Evolutionary conservation across 2,329 filamentous ascomycete species (phyloP).

Genomic region (Aspergillus brunneoviolaceus): DNA sequence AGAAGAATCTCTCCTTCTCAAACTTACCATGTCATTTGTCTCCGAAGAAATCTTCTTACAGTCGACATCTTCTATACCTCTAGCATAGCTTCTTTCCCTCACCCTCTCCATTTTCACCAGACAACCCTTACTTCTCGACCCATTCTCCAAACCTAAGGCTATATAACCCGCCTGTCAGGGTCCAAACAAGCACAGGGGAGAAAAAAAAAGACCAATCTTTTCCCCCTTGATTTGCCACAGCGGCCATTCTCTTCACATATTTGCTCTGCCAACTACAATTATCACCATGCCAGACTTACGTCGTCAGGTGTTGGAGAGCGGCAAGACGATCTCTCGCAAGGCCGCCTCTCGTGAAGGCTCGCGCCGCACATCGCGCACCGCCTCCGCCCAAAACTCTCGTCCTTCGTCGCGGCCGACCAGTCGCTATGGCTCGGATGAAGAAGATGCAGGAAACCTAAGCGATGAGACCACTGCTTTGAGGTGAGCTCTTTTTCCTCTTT

Average conservation of each 20-base stretch:
- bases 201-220: not conserved
- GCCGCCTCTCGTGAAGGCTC: conserved; percentile 57
- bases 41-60: conserved; percentile 18
- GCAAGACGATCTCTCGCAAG: conserved; percentile 65
- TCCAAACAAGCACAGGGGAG: not conserved
- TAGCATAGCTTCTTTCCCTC: conserved; percentile 15
- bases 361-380: conserved; percentile 52
- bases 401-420: conserved; percentile 56
- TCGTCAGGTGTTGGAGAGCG: conserved; percentile 62
- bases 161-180: not conserved
- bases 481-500: conserved; percentile 36
- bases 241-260: no score
- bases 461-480: conserved; percentile 58
- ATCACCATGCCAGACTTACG: conserved; percentile 49
- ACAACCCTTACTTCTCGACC: not conserved
- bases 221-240: not conserved
- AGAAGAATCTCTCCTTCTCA: not conserved
- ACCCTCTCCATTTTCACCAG: not conserved
- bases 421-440: conserved; percentile 59
- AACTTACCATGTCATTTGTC: conserved; percentile 22
- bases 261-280: no score
- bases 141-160: not conserved
- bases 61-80: conserved; percentile 20
- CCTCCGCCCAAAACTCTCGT: conserved; percentile 54
- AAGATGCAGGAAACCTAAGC: conserved; percentile 55